phyloP scores from a whole-genome alignment of 2,329 filamentous ascomycete species.

The Curvularia sp. region DNA sequence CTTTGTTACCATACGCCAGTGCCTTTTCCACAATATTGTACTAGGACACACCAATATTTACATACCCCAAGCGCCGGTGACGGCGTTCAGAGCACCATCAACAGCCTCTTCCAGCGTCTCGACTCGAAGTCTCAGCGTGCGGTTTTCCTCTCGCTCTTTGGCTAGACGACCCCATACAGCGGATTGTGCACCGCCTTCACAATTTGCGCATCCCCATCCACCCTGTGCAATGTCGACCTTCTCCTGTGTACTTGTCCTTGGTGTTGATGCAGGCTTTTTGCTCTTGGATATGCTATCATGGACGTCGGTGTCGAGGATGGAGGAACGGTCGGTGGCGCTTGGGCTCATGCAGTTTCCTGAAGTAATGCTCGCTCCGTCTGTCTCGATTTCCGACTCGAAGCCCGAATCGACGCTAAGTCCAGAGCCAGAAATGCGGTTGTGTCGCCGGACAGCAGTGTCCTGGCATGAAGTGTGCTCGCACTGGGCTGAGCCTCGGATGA shows the following conservation, averaged over 20 bases:
- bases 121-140: conserved; percentile 60
- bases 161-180: conserved; percentile 62
- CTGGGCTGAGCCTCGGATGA: conserved; percentile 33
- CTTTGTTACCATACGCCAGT: conserved; percentile 14
- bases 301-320: conserved; percentile 47
- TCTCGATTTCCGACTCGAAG: conserved; percentile 66
- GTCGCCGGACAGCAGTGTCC: conserved; percentile 30
- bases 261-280: conserved; percentile 42
- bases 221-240: conserved; percentile 43
- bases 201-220: conserved; percentile 46
- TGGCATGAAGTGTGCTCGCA: conserved; percentile 31
- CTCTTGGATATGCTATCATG: conserved; percentile 38
- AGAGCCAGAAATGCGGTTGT: conserved; percentile 47
- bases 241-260: conserved; percentile 45
- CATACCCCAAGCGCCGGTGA: conserved; percentile 48
- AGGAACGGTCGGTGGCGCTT: conserved; percentile 43
- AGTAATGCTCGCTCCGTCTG: conserved; percentile 54
- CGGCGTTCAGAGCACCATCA: conserved; percentile 64
- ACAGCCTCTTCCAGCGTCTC: conserved; percentile 62
- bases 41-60: conserved; percentile 16
- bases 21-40: conserved; percentile 13
- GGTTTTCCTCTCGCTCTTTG: conserved; percentile 64
- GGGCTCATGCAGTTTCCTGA: conserved; percentile 50
- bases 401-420: conserved; percentile 61
- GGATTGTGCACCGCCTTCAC: conserved; percentile 48